A percentile compares a stretch with the other conserved stretches of the same genome.
Conservation (phyloP, 495 filamentous ascomycete species). For the Lasiosphaeris hirsuta region DNA sequence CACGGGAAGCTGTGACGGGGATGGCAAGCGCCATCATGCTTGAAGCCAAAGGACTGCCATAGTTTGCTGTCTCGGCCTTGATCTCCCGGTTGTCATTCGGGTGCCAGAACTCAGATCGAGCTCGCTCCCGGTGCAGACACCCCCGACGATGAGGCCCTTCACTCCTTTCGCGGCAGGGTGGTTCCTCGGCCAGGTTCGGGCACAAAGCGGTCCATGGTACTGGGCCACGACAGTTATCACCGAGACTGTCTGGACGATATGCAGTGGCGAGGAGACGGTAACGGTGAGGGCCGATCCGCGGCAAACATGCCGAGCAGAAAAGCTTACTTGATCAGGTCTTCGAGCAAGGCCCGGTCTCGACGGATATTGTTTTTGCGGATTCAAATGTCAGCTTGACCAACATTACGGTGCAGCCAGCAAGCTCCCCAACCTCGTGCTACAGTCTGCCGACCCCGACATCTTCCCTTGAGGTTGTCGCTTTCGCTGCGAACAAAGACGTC, state of each 20-base stretch:
- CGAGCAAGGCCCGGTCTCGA: slow-evolving; percentile 8
- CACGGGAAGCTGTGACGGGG: too few species aligned
- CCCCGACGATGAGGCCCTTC: background rate
- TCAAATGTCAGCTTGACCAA: slow-evolving; percentile 13
- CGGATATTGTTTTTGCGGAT: slow-evolving; percentile 13
- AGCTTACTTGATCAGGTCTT: background rate
- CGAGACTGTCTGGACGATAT: slow-evolving; percentile 19
- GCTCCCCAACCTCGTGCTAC: slow-evolving; percentile 24
- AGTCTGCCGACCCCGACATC: slow-evolving; percentile 16
- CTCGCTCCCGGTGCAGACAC: too few species aligned
- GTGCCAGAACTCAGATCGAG: too few species aligned
- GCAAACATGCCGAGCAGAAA: background rate
- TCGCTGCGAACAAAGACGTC: slow-evolving; percentile 1
- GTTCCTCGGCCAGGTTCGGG: background rate
- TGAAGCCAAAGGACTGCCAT: too few species aligned
- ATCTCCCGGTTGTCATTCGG: too few species aligned
- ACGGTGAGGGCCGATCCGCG: slow-evolving; percentile 3
- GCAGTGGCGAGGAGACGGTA: slow-evolving; percentile 11
- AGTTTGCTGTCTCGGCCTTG: too few species aligned
- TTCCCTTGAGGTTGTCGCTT: slow-evolving; percentile 15
- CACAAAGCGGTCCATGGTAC: slow-evolving; percentile 8
- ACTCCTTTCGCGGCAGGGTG: background rate
- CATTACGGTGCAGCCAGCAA: slow-evolving; percentile 21
- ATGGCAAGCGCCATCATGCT: too few species aligned
- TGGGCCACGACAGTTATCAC: slow-evolving; percentile 19